Evolutionary conservation across 192 early-diverging fungal species (phyloP), one percentile per base, ranked within the genome.

Genomic region (Mortierella hygrophila): DNA sequence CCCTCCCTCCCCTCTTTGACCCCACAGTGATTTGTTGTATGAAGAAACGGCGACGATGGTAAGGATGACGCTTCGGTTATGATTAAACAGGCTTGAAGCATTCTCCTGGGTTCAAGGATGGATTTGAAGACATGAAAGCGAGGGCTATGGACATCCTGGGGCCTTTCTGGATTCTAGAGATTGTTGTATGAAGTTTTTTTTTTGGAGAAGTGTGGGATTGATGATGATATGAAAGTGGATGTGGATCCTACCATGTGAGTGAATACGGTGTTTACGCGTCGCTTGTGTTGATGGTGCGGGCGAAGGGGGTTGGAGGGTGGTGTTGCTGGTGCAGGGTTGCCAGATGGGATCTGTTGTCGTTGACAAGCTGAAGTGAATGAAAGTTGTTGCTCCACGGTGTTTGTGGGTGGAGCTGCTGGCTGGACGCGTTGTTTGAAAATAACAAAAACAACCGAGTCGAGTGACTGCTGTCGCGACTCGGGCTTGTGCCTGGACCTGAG

Each of bases 141-240:
- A 20, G 26, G 46, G 55, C n/a, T 46, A 85, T 85, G 49, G 44
- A 37, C 68, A 74, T 68, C 44, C 47, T 21, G 55, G 75, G 74
- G 46, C 83, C 78, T 80, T 80, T 75, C 74, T 57, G 75, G 69
- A 60, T 74, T 21, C 32, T 15, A 41, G 40, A 32, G 75, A 65
- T 38, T 23, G 37, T 60, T 82, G 80, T 82, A 82, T 82, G 80
- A 82, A 82, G 69, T 71, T 82, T 82, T 82, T 82, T 82, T 49
- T 70, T 38, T 35, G 47, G n/a, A 20, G 3, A 13, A 57, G 4
- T 20, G 40, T 42, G 46, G 15, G 49, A 16, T 47, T 54, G 49
- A 32, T 42, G 49, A 32, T 35, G 49, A 75, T 75, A 75, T 52
- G 74, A 55, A 75, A 55, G 74, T 4, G 16, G 13, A 40, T 75